These are phyloP conservation scores for Heterobasidion occidentale DNA, from an alignment of 1,284 basidiomycete genomes.

Conservation along the genomic window DNA sequence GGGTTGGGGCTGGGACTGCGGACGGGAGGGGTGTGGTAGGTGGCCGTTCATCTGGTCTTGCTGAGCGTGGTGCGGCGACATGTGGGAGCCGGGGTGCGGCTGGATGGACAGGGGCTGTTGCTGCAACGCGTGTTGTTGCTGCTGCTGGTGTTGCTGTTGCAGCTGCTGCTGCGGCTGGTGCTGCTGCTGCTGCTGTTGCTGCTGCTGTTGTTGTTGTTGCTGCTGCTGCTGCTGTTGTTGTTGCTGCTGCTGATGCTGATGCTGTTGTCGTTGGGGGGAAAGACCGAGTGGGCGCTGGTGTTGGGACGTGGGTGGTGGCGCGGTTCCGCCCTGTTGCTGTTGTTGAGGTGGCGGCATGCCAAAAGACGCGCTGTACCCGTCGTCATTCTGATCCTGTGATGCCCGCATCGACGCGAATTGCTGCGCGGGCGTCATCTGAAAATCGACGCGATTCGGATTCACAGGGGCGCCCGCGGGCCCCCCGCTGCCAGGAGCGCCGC, in stretches of 20 bases:
- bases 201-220: slow-evolving; percentile 1
- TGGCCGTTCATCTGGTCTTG: slow-evolving; percentile 15
- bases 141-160: slow-evolving; percentile 11
- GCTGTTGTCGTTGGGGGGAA: neutral
- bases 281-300: slow-evolving; percentile 4
- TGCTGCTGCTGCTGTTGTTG: slow-evolving; percentile 1
- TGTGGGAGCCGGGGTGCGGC: slow-evolving; percentile 7
- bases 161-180: neutral
- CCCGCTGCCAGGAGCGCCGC: slow-evolving; percentile 6
- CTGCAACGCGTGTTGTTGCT: slow-evolving; percentile 10
- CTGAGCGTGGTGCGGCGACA: slow-evolving; percentile 10
- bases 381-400: slow-evolving; percentile 6
- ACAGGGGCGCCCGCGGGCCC: slow-evolving; percentile 12
- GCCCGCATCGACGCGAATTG: slow-evolving; percentile 43
- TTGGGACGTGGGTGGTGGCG: slow-evolving; percentile 10
- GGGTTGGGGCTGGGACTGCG: slow-evolving; percentile 18
- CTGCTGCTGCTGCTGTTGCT: neutral
- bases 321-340: slow-evolving; percentile 7
- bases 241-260: neutral
- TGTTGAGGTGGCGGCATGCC: slow-evolving; percentile 22
- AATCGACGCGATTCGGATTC: slow-evolving; percentile 29
- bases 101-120: slow-evolving; percentile 2
- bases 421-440: slow-evolving; percentile 52
- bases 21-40: slow-evolving; percentile 14
- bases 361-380: slow-evolving; percentile 3